Conservation (phyloP, 176 grass and related monocot species). For the Tillandsia leiboldiana region DNA sequence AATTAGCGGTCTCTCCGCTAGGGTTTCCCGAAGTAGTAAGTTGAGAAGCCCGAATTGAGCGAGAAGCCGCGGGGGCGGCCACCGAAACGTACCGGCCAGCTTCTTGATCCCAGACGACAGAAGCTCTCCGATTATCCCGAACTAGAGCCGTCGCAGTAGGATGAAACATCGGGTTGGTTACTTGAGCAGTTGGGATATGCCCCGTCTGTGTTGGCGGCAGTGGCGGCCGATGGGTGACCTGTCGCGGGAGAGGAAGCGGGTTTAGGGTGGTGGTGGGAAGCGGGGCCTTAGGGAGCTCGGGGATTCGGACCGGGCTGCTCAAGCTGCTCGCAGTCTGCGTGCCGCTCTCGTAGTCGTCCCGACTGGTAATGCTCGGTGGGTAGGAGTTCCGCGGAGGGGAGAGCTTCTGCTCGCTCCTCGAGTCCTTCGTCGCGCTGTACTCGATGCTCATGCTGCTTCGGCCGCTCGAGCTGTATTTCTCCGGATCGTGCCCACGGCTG, state of each 20-base stretch:
- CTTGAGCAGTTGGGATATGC: conserved; percentile 35
- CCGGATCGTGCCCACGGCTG: conserved; percentile 34
- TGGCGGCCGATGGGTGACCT: conserved; percentile 26
- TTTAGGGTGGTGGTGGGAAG: conserved; percentile 4
- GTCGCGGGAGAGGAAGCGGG: conserved; percentile 30
- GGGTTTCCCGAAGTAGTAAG: conserved; percentile 35
- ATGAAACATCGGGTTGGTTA: conserved; percentile 80
- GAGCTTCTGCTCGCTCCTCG: conserved; percentile 44
- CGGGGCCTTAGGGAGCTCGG: conserved; percentile 1
- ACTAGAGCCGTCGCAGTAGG: conserved; percentile 48
- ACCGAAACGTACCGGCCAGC: conserved; percentile 88
- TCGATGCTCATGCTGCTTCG: conserved; percentile 64
- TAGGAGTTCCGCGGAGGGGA: conserved; percentile 62
- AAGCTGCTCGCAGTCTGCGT: conserved; percentile 74
- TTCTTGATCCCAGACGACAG: conserved; percentile 96
- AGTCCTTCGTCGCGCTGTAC: conserved; percentile 49
- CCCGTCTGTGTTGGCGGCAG: conserved; percentile 14
- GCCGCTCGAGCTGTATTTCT: conserved; percentile 54
- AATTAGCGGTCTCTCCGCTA: conserved; percentile 29
- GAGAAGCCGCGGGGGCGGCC: conserved; percentile 11
- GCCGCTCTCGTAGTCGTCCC: conserved; percentile 67
- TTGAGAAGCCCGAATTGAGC: conserved; percentile 24
- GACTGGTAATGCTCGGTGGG: conserved; percentile 55
- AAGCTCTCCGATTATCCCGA: conserved; percentile 58
- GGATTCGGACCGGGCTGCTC: conserved; percentile 63